Conservation (phyloP, 108 stramenopile species). For the Seminavis robusta region DNA sequence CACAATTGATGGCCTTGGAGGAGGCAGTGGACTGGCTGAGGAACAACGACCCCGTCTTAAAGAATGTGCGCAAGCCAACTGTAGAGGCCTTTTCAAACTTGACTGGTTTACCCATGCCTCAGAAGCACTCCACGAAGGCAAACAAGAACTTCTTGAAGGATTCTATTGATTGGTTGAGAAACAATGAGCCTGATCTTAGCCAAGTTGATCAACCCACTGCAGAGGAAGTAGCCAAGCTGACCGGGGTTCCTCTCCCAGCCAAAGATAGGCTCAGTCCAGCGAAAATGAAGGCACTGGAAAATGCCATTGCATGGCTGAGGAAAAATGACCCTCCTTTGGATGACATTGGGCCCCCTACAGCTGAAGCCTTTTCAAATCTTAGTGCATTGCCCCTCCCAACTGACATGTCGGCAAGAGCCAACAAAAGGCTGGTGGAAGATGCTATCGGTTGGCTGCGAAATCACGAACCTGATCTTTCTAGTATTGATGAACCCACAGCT, state of each 20-base stretch:
- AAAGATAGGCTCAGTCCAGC: too few relatives aligned
- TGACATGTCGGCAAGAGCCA: background rate
- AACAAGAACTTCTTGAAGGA: conserved; percentile 4
- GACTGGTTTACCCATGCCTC: conserved; percentile 3
- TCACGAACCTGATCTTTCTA: conserved; percentile 3
- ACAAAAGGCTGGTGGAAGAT: conserved; percentile 1
- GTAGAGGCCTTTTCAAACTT: conserved; percentile 5
- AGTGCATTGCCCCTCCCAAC: background rate
- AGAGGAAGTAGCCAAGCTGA: background rate
- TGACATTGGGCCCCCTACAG: background rate
- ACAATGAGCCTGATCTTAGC: conserved; percentile 10
- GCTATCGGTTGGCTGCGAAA: conserved; percentile 26
- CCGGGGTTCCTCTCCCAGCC: conserved; percentile 6
- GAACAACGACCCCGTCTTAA: conserved; percentile 10
- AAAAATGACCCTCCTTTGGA: background rate
- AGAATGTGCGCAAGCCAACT: conserved; percentile 11
- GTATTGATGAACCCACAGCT: conserved; percentile 4
- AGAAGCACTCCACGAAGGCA: background rate
- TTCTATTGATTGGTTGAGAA: conserved; percentile 23
- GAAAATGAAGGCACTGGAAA: conserved; percentile 15
- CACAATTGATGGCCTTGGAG: conserved; percentile 9
- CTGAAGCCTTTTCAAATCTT: background rate
- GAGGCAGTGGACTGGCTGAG: conserved; percentile 25
- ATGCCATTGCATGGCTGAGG: conserved; percentile 25
- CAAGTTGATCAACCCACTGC: conserved; percentile 5